These are phyloP conservation scores for Xylaria acuta DNA, from an alignment of 495 filamentous ascomycete species.

Conservation along the genomic window DNA sequence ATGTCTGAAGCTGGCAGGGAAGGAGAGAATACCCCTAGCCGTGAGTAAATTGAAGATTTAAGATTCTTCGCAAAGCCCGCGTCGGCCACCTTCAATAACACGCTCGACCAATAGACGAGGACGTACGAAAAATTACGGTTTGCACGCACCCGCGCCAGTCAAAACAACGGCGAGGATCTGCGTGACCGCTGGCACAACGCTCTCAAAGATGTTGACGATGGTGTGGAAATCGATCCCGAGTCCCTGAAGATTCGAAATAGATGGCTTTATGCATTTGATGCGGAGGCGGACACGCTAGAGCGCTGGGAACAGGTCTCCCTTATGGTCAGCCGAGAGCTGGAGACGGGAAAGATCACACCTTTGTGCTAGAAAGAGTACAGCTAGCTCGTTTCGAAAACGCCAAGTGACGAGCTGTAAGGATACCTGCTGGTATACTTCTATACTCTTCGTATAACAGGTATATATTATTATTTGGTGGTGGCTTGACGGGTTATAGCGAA, in stretches of 20 bases:
- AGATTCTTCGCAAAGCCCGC: background rate
- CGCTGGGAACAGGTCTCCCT: constrained; percentile 50
- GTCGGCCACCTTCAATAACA: background rate
- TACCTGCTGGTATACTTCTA: background rate
- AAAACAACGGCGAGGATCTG: constrained; percentile 59
- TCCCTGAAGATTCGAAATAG: constrained; percentile 59
- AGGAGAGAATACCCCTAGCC: constrained; percentile 52
- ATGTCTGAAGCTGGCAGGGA: constrained; percentile 52
- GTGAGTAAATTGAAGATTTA: constrained; percentile 27
- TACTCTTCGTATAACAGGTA: background rate
- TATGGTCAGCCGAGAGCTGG: constrained; percentile 48
- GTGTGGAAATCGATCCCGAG: constrained; percentile 58
- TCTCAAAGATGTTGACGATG: constrained; percentile 54
- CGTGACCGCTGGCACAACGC: constrained; percentile 61
- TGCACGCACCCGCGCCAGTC: constrained; percentile 50
- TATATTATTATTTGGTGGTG: background rate
- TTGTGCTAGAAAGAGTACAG: constrained; percentile 35
- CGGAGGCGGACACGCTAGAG: constrained; percentile 53
- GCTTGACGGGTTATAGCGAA: background rate
- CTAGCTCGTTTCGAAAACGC: background rate
- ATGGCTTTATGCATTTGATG: constrained; percentile 58
- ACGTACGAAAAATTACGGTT: constrained; percentile 61
- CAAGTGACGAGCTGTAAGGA: background rate
- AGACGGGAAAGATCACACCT: constrained; percentile 48
- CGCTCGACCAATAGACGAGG: constrained; percentile 42